Conservation (phyloP, 805 yeast species). For the Pichia ethanolica region DNA sequence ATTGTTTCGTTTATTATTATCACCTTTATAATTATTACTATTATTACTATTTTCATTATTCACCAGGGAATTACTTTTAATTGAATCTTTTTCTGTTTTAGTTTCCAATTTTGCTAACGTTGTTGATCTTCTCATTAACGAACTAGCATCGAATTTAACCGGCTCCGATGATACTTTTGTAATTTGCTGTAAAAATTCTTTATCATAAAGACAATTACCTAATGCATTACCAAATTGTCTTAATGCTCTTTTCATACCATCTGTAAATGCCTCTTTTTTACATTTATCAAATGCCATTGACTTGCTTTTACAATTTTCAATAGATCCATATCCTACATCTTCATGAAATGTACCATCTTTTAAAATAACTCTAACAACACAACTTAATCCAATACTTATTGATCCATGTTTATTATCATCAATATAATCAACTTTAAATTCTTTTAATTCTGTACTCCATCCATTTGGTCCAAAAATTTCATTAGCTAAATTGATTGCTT, state of each 20-base stretch:
- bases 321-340: constrained; percentile 67
- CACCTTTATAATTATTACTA: not conserved
- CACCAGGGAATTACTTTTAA: no score
- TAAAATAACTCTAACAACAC: constrained; percentile 62
- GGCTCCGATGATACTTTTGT: constrained; percentile 34
- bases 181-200: constrained; percentile 49
- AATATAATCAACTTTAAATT: constrained; percentile 59
- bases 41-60: not conserved
- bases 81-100: not conserved
- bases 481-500: constrained; percentile 70
- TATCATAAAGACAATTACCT: constrained; percentile 81
- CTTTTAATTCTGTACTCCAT: constrained; percentile 68
- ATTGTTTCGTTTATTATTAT: not conserved
- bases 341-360: constrained; percentile 80
- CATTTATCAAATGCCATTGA: constrained; percentile 75
- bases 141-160: constrained; percentile 23
- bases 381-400: constrained; percentile 60
- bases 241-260: constrained; percentile 71
- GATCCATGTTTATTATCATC: constrained; percentile 51
- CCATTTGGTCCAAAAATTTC: constrained; percentile 80
- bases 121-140: constrained; percentile 21
- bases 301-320: constrained; percentile 61
- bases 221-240: constrained; percentile 73
- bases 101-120: not conserved
- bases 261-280: constrained; percentile 78